Base-by-base conservation (phyloP, 2,329 filamentous ascomycete species). In the Bipolaris zeicola region DNA sequence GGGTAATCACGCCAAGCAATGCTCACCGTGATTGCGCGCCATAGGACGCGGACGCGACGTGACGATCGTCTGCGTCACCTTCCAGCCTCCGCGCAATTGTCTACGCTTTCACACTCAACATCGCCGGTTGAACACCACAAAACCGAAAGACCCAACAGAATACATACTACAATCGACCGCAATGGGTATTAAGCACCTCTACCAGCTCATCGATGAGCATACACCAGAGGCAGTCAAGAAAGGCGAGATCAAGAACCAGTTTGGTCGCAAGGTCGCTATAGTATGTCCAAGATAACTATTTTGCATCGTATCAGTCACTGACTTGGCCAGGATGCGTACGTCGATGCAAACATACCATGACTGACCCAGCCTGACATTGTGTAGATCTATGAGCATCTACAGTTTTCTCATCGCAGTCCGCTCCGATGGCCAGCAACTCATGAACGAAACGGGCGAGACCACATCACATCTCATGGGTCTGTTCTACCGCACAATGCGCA, bases 391-490 rank as follows among this genome's bases (percentile, higher is more conserved):
- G 95, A 96, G 91, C 79, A 93, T 99, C 72, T 99, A 99, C 84
- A 96, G 91, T 78, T 99, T 99, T 82, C 86, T 99, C 59, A 95
- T 99, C 75, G 95, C 95, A 47, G 95, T 99, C 52, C 92, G 95
- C 67, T 97, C 93, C 70, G 92, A 96, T 69, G 95, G 95, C 67
- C 92, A 99, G 77, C 92, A 97, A 78, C 88, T 99, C 69, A 98
- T 89, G 85, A 96, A 89, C 77, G 95, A 99, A 71, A 89, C 88
- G 50, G 95, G 95, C 71, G 92, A 98, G 77, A 99, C 95, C 1
- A 99, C 95, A 0, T 99, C 95, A 16, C 95, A 99, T 76, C 82
- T 99, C 14, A 98, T 99, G 93, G 95, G 95, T 72, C 94, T 99
- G 88, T 99, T 99, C 82, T 99, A 99, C 82, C 93, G 95, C 68